These are phyloP conservation scores for Verbena officinalis DNA, from an alignment of 257 asterid species.

Conservation along the genomic window DNA sequence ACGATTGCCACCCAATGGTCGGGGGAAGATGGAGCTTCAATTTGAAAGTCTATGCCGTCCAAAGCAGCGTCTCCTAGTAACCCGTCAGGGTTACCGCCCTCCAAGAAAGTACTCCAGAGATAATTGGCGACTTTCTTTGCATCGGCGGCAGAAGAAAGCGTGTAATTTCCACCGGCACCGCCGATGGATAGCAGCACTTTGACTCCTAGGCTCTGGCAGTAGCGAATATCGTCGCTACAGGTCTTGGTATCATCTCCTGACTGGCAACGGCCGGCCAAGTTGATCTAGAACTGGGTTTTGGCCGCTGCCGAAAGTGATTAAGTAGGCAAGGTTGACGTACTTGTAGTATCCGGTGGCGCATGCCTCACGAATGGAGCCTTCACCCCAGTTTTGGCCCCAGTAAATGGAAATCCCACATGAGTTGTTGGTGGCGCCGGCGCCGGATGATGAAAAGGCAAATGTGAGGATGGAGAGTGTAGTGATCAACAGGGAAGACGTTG, in stretches of 20 bases:
- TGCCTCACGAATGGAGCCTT: conserved; percentile 42
- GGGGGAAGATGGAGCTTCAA: conserved; percentile 25
- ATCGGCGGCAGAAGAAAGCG: conserved; percentile 36
- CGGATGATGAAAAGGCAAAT: conserved; percentile 4
- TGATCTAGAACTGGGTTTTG: conserved; percentile 37
- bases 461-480: conserved; percentile 19
- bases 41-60: conserved; percentile 51
- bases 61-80: conserved; percentile 41
- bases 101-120: conserved; percentile 39
- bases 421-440: conserved; percentile 30
- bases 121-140: conserved; percentile 42
- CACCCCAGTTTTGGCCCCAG: conserved; percentile 58
- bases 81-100: conserved; percentile 2
- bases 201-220: conserved; percentile 28
- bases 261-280: conserved; percentile 50
- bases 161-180: conserved; percentile 34
- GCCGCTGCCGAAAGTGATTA: conserved; percentile 40
- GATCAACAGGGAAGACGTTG: too few relatives aligned
- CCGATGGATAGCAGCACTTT: conserved; percentile 38
- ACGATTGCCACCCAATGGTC: conserved; percentile 37
- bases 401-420: conserved; percentile 45
- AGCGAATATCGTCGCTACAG: background rate
- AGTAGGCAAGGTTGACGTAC: conserved; percentile 42
- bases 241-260: conserved; percentile 17
- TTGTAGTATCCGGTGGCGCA: conserved; percentile 43